Evolutionary conservation across 202 grass and related monocot species (phyloP).

Genomic region (Zizania palustris): DNA sequence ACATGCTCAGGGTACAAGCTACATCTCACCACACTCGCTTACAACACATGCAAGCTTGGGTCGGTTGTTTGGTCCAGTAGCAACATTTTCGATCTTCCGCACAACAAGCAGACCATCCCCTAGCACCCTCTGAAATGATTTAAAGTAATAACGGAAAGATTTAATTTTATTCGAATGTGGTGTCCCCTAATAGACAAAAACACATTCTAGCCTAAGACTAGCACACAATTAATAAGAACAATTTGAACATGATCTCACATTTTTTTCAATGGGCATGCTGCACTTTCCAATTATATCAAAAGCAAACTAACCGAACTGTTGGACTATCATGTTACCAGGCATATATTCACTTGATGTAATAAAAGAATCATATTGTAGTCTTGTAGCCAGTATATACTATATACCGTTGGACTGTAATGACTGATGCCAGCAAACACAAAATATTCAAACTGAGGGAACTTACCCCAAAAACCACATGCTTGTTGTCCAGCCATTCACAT

Average conservation of each 20-base stretch:
- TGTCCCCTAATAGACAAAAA: not conserved
- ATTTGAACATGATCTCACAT: not conserved
- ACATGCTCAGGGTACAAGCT: constrained; percentile 21
- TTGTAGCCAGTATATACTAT: too few species aligned
- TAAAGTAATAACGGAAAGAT: not conserved
- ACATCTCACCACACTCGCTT: constrained; percentile 93
- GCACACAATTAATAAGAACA: not conserved
- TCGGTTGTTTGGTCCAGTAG: constrained; percentile 91
- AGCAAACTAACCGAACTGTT: not conserved
- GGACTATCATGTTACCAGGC: not conserved
- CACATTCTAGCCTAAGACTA: not conserved
- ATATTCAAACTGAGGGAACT: constrained; percentile 31
- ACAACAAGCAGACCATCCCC: constrained; percentile 81
- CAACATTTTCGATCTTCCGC: constrained; percentile 94
- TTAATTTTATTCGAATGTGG: constrained; percentile 17
- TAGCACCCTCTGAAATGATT: constrained; percentile 68
- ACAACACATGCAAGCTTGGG: constrained; percentile 85
- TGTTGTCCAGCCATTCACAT: constrained; percentile 99
- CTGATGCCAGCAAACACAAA: not conserved
- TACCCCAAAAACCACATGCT: constrained; percentile 97
- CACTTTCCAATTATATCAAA: constrained; percentile 8
- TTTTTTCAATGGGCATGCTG: not conserved
- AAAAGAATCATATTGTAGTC: not conserved
- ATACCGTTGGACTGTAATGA: not conserved
- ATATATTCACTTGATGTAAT: not conserved